Base-by-base conservation (phyloP, 768 basidiomycete species). In the Agaricus blazei region DNA sequence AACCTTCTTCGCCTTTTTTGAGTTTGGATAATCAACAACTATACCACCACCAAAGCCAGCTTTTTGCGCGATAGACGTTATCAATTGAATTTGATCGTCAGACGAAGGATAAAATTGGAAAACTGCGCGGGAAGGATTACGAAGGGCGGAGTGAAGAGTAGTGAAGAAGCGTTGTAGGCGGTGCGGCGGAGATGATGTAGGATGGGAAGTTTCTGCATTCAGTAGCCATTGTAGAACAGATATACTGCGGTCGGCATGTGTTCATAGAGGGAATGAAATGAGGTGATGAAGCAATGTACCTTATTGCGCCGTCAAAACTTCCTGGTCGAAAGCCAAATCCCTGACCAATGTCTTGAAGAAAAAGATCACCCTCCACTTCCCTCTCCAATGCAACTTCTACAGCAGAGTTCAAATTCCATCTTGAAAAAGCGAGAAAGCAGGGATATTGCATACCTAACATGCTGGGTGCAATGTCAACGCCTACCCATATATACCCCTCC, bases 201-300 rank as follows among this genome's bases (percentile, higher is more conserved):
- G 89, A 65, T 86, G 87, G 4, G 93, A 87, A 28, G 93, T 90
- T 68, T 98, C 97, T 26, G 96, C 95, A 68, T 98, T 99, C 56
- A 98, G 79, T 3, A 99, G 78, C 97, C 97, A 99, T 73, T 99
- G 97, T 4, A 99, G 75, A n/a, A 98, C 96, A 26, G 97, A 99
- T 64, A 99, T 90, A 65, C 96, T 98, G 64, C 2, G 54, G 45
- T 49, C 52, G 23, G 19, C 48, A 40, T 48, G 49, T 43, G 42
- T 55, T 36, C 23, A 47, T 15, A 9, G 31, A 47, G 37, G n/a
- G 38, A 46, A 29, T 11, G 36, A 37, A n/a, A 9, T 6, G 52
- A 19, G 9, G 1, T 7, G 27, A 5, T 19, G 42, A 48, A 27
- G 62, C 14, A 23, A 63, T 75, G 34, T 37, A 89, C 94, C 94